A percentile compares a stretch with the other conserved stretches of the same genome.
Conservation (phyloP, 257 asterid species). For the Solanum piurae region DNA sequence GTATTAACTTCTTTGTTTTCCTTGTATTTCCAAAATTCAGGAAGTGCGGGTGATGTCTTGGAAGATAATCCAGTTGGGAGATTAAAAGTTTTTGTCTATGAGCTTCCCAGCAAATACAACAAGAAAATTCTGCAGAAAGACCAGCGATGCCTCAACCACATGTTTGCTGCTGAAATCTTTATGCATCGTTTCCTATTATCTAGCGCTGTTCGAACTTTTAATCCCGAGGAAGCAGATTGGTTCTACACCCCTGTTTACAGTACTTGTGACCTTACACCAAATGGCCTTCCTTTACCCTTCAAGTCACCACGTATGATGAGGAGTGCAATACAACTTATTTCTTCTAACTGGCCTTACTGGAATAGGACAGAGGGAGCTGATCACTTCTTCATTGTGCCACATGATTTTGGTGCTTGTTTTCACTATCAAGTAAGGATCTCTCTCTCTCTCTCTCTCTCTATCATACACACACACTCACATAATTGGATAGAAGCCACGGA, state of each 20-base stretch:
- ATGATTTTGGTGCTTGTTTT: conserved; percentile 88
- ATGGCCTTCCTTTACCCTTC: conserved; percentile 81
- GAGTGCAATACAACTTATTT: conserved; percentile 77
- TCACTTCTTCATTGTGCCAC: conserved; percentile 84
- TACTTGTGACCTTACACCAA: conserved; percentile 81
- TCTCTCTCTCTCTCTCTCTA: background rate
- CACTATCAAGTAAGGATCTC: conserved; percentile 62
- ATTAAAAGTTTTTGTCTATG: conserved; percentile 69
- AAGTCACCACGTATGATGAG: conserved; percentile 93
- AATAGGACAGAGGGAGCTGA: conserved; percentile 91
- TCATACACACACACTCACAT: background rate
- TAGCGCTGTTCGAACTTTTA: conserved; percentile 71
- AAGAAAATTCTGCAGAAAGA: conserved; percentile 64
- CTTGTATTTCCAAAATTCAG: conserved; percentile 26
- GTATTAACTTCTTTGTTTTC: background rate
- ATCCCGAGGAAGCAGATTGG: conserved; percentile 96
- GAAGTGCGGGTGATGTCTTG: conserved; percentile 92
- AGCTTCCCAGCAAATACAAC: conserved; percentile 86
- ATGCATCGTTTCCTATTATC: conserved; percentile 79
- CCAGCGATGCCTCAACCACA: conserved; percentile 79
- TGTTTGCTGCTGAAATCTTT: conserved; percentile 92
- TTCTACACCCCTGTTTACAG: conserved; percentile 78
- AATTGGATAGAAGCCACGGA: background rate
- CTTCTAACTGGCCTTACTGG: conserved; percentile 94
- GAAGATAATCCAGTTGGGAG: conserved; percentile 84